Conservation (phyloP, 2,329 filamentous ascomycete genomes). For the Penicillium sp. region DNA sequence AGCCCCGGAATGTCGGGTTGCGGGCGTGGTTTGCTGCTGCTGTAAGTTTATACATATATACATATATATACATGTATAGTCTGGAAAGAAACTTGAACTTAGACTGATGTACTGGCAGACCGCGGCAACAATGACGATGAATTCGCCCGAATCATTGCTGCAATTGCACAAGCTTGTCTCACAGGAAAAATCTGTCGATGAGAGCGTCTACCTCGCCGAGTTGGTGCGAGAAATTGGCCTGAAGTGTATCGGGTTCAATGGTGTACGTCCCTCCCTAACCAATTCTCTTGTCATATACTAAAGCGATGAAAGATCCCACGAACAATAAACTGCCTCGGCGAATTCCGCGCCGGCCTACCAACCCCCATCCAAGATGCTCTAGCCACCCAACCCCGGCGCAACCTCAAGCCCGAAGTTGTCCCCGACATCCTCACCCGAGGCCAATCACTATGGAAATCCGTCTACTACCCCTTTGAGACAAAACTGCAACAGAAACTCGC, state of each 20-base stretch:
- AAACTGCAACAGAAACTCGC: slow-evolving; percentile 70
- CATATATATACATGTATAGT: slow-evolving; percentile 56
- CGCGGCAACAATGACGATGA: slow-evolving; percentile 79
- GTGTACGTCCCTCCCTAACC: slow-evolving; percentile 15
- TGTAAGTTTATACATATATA: slow-evolving; percentile 64
- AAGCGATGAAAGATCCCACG: slow-evolving; percentile 57
- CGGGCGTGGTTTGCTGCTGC: slow-evolving; percentile 45
- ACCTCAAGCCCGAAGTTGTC: slow-evolving; percentile 52
- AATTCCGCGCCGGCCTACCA: slow-evolving; percentile 64
- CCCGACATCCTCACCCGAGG: slow-evolving; percentile 56
- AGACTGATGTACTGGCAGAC: slow-evolving; percentile 49
- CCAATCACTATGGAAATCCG: slow-evolving; percentile 65
- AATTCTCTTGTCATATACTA: not conserved
- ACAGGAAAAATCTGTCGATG: slow-evolving; percentile 21
- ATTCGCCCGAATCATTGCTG: slow-evolving; percentile 72
- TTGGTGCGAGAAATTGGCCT: slow-evolving; percentile 43
- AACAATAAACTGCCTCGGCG: slow-evolving; percentile 75
- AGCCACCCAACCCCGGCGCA: slow-evolving; percentile 14
- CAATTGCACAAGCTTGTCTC: slow-evolving; percentile 53
- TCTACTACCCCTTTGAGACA: slow-evolving; percentile 70
- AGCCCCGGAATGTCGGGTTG: slow-evolving; percentile 51
- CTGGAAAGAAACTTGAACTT: not conserved
- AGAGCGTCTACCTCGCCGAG: slow-evolving; percentile 32
- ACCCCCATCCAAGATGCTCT: slow-evolving; percentile 27
- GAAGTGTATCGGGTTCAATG: slow-evolving; percentile 47